Conservation (phyloP, 257 asterid genomes). For the Misopates orontium region DNA sequence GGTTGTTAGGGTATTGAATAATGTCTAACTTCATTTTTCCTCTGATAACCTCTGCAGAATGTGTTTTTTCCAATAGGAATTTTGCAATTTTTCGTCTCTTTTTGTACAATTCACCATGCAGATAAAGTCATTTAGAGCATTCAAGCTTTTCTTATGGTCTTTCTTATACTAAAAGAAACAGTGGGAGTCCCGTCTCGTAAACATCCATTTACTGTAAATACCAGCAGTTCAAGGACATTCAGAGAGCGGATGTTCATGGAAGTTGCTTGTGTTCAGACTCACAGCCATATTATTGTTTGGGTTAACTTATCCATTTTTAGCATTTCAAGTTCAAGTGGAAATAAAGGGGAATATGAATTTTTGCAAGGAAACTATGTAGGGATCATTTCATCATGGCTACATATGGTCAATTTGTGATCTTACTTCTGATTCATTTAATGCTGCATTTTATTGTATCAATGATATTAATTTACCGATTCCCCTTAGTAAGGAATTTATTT, state of each 20-base stretch:
- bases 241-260: background rate
- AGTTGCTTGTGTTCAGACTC: background rate
- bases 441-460: background rate
- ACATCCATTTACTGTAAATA: background rate
- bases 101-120: too few relatives aligned
- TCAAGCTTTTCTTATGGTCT: too few relatives aligned
- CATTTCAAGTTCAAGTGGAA: background rate
- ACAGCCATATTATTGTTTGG: background rate
- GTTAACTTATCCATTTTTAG: conserved; percentile 4
- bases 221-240: background rate
- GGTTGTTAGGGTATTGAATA: background rate
- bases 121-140: too few relatives aligned
- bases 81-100: too few relatives aligned
- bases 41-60: background rate
- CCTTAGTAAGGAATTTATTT: background rate
- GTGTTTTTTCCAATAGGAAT: too few relatives aligned
- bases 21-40: background rate
- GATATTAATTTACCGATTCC: background rate
- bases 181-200: too few relatives aligned
- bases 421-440: background rate
- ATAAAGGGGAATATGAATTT: too few relatives aligned
- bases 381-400: too few relatives aligned
- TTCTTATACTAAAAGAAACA: too few relatives aligned
- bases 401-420: too few relatives aligned
- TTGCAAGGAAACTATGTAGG: too few relatives aligned